Percentiles rank a stretch among this genome's conserved stretches.
Conservation (phyloP, 768 basidiomycete genomes). For the Suillus occidentalis region DNA sequence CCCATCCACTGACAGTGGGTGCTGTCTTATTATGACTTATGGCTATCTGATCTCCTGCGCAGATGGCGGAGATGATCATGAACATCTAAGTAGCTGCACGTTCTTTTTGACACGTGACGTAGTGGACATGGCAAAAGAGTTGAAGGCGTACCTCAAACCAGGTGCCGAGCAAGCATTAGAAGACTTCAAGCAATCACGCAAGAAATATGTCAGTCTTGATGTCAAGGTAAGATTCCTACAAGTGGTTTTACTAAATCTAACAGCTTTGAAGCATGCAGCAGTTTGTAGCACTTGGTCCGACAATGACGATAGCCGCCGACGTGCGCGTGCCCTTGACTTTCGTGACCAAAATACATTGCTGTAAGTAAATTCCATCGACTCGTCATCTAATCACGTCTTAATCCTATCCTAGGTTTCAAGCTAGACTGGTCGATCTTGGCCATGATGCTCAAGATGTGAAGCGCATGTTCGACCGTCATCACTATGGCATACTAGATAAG, state of each 20-base stretch:
- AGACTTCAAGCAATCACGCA: conserved; percentile 23
- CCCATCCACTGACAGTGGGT: conserved; percentile 33
- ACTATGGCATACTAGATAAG: neutral
- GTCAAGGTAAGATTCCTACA: neutral
- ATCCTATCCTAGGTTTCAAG: neutral
- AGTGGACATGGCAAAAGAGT: conserved; percentile 17
- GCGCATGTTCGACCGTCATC: neutral
- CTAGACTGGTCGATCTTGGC: neutral
- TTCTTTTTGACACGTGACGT: conserved; percentile 38
- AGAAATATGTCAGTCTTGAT: conserved; percentile 9
- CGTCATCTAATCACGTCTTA: neutral
- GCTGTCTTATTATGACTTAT: neutral
- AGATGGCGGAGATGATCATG: conserved; percentile 28
- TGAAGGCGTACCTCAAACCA: conserved; percentile 16
- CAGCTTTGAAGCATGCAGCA: neutral
- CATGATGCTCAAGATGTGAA: neutral
- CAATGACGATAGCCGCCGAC: neutral
- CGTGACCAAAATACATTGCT: neutral
- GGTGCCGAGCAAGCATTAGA: conserved; percentile 27
- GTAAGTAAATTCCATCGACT: neutral
- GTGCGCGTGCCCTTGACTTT: neutral
- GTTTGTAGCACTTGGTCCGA: neutral
- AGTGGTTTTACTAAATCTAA: neutral
- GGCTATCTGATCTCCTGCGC: neutral
- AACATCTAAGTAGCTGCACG: conserved; percentile 21